A percentile compares a stretch with the other conserved stretches of the same genome.
Evolutionary conservation across 2,329 filamentous ascomycete species (phyloP).

Genomic region (Talaromyces sp.): DNA sequence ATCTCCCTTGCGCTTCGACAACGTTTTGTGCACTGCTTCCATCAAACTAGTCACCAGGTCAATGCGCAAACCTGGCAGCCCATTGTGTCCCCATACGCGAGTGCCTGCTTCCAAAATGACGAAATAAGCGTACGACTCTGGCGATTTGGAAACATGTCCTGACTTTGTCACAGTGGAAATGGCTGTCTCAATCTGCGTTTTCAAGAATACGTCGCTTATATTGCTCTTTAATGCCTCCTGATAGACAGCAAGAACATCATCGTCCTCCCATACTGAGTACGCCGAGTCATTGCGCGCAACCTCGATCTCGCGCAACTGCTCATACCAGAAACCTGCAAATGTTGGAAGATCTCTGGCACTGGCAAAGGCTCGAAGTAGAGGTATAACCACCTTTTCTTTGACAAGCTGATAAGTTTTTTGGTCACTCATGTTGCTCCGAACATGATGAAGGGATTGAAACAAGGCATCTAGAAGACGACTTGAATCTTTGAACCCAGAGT

Average conservation of each 20-base stretch:
- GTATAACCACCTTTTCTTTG: constrained; percentile 41
- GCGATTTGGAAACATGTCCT: constrained; percentile 29
- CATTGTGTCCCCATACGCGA: constrained; percentile 27
- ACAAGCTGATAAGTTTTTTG: constrained; percentile 33
- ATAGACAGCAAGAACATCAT: constrained; percentile 42
- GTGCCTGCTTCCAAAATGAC: constrained; percentile 39
- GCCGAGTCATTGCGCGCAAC: constrained; percentile 29
- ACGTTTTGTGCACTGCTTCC: constrained; percentile 29
- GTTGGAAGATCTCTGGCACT: constrained; percentile 40
- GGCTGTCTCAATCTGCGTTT: constrained; percentile 34
- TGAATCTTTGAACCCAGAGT: constrained; percentile 42
- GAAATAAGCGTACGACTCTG: constrained; percentile 36
- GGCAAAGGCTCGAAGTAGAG: constrained; percentile 42
- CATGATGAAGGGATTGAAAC: constrained; percentile 36
- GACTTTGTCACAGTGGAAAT: constrained; percentile 31
- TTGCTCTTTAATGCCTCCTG: constrained; percentile 35
- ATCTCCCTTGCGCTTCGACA: constrained; percentile 31
- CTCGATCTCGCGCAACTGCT: constrained; percentile 40
- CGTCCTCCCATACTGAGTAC: constrained; percentile 48
- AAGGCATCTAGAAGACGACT: constrained; percentile 38
- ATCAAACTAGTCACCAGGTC: constrained; percentile 29
- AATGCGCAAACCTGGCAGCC: constrained; percentile 26
- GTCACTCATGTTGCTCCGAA: constrained; percentile 22
- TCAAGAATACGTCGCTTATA: constrained; percentile 31
- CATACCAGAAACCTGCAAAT: constrained; percentile 44